Conservation (phyloP, 2,329 filamentous ascomycete genomes). For the Westerdykella aurantiaca region DNA sequence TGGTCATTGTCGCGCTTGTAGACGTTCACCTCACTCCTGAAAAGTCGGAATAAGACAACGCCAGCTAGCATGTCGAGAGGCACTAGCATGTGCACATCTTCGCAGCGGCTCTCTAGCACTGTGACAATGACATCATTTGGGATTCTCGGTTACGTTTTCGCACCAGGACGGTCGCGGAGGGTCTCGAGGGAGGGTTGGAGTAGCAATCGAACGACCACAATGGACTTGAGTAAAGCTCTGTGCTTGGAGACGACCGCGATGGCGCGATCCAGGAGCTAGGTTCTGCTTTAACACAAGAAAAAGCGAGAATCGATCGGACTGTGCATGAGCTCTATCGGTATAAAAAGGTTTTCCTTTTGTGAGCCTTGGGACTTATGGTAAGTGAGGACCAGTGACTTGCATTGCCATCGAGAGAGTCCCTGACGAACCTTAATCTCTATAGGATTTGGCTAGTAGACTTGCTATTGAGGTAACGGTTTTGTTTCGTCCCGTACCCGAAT, state of each 20-base stretch:
- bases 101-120: slow-evolving; percentile 57
- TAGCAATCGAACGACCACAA: neutral
- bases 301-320: slow-evolving; percentile 4
- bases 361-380: neutral
- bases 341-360: neutral
- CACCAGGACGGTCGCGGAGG: neutral
- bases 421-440: too few relatives aligned
- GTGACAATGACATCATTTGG: slow-evolving; percentile 54
- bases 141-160: slow-evolving; percentile 47
- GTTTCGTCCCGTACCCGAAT: too few relatives aligned
- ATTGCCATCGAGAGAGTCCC: too few relatives aligned
- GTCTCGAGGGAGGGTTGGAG: neutral
- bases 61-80: slow-evolving; percentile 46
- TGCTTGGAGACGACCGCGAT: neutral
- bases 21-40: slow-evolving; percentile 54
- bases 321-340: slow-evolving; percentile 1
- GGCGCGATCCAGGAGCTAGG: neutral
- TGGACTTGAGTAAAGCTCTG: neutral
- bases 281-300: slow-evolving; percentile 9
- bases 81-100: slow-evolving; percentile 54
- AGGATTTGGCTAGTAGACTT: too few relatives aligned
- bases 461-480: too few relatives aligned
- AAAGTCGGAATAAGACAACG: slow-evolving; percentile 49
- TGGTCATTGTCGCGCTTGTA: slow-evolving; percentile 58
- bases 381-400: too few relatives aligned